Evolutionary conservation across 805 yeast species (phyloP).

Genomic region (Candida jianshihensis): DNA sequence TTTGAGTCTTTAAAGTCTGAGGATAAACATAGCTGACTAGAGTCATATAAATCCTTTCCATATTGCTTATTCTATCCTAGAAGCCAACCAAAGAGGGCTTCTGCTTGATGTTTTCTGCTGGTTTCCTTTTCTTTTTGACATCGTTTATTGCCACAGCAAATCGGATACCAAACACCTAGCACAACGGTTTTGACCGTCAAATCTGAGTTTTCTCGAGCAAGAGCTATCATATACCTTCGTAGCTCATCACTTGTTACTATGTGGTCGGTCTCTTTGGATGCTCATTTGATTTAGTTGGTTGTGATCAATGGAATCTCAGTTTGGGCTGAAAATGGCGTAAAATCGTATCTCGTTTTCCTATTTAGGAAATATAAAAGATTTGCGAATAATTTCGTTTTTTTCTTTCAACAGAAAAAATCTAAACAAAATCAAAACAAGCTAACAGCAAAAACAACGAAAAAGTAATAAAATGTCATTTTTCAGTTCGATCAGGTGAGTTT

Average conservation of each 20-base stretch:
- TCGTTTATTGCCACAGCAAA: constrained; percentile 18
- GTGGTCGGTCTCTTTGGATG: too few relatives aligned
- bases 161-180: constrained; percentile 72
- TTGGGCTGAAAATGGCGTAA: too few relatives aligned
- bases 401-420: too few relatives aligned
- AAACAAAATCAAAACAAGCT: neutral
- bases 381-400: too few relatives aligned
- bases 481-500: constrained; percentile 26
- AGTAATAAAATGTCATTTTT: constrained; percentile 29
- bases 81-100: constrained; percentile 7
- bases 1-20: neutral
- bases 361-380: too few relatives aligned
- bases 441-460: constrained; percentile 1
- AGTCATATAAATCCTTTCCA: constrained; percentile 27
- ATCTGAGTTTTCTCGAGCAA: constrained; percentile 72
- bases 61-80: constrained; percentile 24
- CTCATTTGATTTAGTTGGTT: too few relatives aligned
- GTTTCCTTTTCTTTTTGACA: constrained; percentile 6
- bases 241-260: too few relatives aligned
- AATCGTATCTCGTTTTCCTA: too few relatives aligned
- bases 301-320: too few relatives aligned
- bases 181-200: constrained; percentile 77
- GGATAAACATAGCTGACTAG: constrained; percentile 20
- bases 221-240: too few relatives aligned
- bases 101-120: neutral